Percentiles rank a stretch among this genome's conserved stretches.
Evolutionary conservation across 2,329 filamentous ascomycete genomes (phyloP).

Genomic region (Chaetoscypha palmicola): DNA sequence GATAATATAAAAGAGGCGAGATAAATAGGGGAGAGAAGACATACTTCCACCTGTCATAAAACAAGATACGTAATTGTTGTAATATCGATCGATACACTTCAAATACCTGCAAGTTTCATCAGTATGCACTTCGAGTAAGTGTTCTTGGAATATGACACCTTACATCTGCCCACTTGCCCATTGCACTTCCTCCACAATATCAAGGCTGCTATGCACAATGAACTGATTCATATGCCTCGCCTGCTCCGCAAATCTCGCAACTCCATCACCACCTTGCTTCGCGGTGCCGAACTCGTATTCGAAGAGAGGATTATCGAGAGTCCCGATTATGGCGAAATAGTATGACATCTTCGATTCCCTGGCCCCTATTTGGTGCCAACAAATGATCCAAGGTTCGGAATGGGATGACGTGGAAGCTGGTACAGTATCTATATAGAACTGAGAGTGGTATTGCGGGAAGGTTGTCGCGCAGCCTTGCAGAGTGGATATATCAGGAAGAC

Average conservation of each 20-base stretch:
- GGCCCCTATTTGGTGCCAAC: too few relatives aligned
- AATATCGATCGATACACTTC: conserved; percentile 94
- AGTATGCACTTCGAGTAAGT: too few relatives aligned
- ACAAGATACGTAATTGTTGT: conserved; percentile 89
- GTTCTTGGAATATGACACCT: too few relatives aligned
- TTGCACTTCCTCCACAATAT: conserved; percentile 94
- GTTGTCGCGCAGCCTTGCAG: conserved; percentile 3
- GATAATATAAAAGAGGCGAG: too few relatives aligned
- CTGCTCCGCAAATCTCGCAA: conserved; percentile 80
- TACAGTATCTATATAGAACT: too few relatives aligned
- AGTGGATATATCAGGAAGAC: too few relatives aligned
- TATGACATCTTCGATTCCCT: conserved; percentile 78
- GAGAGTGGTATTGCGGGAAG: not conserved
- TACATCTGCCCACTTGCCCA: conserved; percentile 84
- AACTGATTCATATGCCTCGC: conserved; percentile 95
- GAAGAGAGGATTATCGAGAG: conserved; percentile 91
- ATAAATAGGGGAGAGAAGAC: conserved; percentile 6
- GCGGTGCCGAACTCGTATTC: conserved; percentile 96
- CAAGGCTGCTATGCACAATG: conserved; percentile 86
- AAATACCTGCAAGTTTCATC: conserved; percentile 70
- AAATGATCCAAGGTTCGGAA: too few relatives aligned
- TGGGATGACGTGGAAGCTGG: not conserved
- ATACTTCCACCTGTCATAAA: conserved; percentile 79
- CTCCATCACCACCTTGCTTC: conserved; percentile 89
- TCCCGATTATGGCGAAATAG: conserved; percentile 96